Base-by-base conservation (phyloP, 306 rosid genomes). In the Acmispon strigosus region DNA sequence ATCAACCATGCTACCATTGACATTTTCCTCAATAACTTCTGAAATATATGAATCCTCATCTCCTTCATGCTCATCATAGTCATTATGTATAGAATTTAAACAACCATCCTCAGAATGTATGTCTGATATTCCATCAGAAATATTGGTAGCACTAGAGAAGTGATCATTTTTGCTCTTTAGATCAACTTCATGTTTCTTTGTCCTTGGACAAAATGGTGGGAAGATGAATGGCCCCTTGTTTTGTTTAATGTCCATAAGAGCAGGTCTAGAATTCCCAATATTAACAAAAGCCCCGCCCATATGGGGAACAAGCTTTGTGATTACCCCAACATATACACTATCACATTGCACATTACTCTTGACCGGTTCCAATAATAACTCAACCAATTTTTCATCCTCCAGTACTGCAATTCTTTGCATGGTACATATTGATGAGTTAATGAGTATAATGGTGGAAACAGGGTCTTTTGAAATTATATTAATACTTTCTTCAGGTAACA, bases 391-490 rank as follows among this genome's bases (percentile, higher is more conserved):
- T 44, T 72, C 89, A 78, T 87, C 88, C 81, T 94, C 99, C 64
- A 94, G 79, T 34, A 94, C 90, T n/a, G 99, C 99, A 76, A 91
- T 87, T 81, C 96, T 85, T 88, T 91, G 99, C 99, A 91, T 91
- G 65, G 96, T 94, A 81, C 99, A 94, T 83, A 94, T 84, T 43
- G 99, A 94, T 17, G 99, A 89, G 78, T 89, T 94, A 29, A 94
- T 94, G 63, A 94, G 87, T 80, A 94, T 82, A 60, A 48, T 50
- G 52, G 96, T 84, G 61, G 97, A 84, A 73, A 89, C 82, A 34
- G 87, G 74, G 41, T 83, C 91, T 77, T 82, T 80, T 13, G 34
- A 68, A 71, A 58, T 79, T 63, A 73, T 37, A 61, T 64, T 80
- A 74, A 56, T 80, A 62, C 67, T 76, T 66, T 86, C 84, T 74